Base-by-base conservation (phyloP, 208 protist genomes). In the Trypanosoma brucei region DNA sequence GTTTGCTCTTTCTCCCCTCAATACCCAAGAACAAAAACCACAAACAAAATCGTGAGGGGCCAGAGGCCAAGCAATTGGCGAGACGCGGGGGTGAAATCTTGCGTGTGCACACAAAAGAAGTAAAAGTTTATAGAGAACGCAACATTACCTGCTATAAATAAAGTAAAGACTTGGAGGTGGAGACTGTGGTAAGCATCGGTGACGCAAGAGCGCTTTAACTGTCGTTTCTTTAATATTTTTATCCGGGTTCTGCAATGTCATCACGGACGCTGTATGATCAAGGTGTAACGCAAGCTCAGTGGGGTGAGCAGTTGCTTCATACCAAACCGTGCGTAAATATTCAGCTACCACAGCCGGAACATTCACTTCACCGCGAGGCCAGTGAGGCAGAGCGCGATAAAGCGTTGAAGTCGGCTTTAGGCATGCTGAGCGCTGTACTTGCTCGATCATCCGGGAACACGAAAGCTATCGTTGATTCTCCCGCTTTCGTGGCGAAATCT, bases 401-500 rank as follows among this genome's bases (percentile, higher is more conserved):
- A n/a, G 66, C 66, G 37, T 54, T 36, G 50, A 42, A 36, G 14
- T 45, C 49, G 14, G 75, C 72, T 30, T 58, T 68, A 34, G 45
- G 62, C 1, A 86, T 86, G 80, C 54, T 83, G 13, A 59, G 80
- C 48, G 50, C 62, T 39, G 62, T 86, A 6, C 58, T 86, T 33
- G 39, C 59, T 1, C 61, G 69, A 0, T 31, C 60, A 3, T 49
- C 45, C 13, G 46, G 33, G 9, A n/a, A 49, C 31, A 65, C 56
- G 33, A 38, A 56, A 33, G n/a, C 33, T n/a, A 22, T 60, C 8
- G 60, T 62, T 33, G 37, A 31, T 3, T 49, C 56, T n/a, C 45
- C 13, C 8, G 73, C 74, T 68, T 66, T 61, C 14, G 82, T 81
- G 36, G 56, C 35, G 6, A 14, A 65, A 14, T 61, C 58, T 14